Percentiles rank a stretch among this genome's conserved stretches.
Evolutionary conservation across 2,329 filamentous ascomycete genomes (phyloP).

Genomic region (Aspergillus floridensis): DNA sequence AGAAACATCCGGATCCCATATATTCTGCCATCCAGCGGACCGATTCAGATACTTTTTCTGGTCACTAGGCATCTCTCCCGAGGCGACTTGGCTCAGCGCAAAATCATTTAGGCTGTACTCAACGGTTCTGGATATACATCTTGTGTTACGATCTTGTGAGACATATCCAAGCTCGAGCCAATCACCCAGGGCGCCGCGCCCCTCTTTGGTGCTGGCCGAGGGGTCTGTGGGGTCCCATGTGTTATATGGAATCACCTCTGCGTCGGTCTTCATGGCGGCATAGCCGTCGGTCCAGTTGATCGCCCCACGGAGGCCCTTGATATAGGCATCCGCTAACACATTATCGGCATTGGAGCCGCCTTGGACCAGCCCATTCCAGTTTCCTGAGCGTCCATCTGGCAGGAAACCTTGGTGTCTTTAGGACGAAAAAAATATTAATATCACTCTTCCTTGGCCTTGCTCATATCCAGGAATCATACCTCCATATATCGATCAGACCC

Average conservation of each 20-base stretch:
- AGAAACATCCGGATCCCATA: constrained; percentile 61
- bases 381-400: constrained; percentile 65
- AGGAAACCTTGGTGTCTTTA: constrained; percentile 53
- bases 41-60: constrained; percentile 58
- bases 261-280: constrained; percentile 64
- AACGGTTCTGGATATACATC: constrained; percentile 64
- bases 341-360: constrained; percentile 71
- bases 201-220: constrained; percentile 64
- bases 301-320: constrained; percentile 63
- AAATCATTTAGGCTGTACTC: constrained; percentile 68
- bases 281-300: constrained; percentile 66
- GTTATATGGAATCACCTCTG: constrained; percentile 61
- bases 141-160: constrained; percentile 54
- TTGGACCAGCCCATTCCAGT: constrained; percentile 62
- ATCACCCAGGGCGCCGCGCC: constrained; percentile 65
- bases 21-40: constrained; percentile 68
- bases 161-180: constrained; percentile 67
- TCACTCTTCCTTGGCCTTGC: background rate
- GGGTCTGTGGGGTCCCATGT: constrained; percentile 55
- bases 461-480: constrained; percentile 40
- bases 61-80: constrained; percentile 48
- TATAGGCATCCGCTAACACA: constrained; percentile 68
- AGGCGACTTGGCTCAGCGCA: constrained; percentile 56
- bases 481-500: constrained; percentile 66
- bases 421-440: background rate